Conservation (phyloP, 352 stramenopile species). For the Phytopythium boreale region DNA sequence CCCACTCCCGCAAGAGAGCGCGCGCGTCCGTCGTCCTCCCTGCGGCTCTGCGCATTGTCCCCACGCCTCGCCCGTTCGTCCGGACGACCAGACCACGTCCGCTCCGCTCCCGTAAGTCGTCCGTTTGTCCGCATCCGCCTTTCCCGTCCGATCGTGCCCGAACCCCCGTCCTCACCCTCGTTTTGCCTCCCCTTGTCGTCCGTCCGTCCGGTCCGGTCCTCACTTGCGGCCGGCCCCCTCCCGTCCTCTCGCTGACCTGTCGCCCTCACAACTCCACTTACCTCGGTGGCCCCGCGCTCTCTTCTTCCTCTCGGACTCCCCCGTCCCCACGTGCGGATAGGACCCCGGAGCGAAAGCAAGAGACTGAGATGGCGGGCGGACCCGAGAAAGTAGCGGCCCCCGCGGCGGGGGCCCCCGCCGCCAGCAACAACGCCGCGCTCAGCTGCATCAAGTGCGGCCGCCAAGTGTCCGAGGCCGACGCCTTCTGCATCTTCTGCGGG, state of each 20-base stretch:
- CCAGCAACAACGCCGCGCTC: slow-evolving; percentile 43
- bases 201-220: slow-evolving; percentile 9
- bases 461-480: slow-evolving; percentile 67
- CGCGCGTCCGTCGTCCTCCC: neutral
- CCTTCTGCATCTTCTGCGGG: slow-evolving; percentile 88
- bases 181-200: slow-evolving; percentile 1
- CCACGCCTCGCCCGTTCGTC: neutral
- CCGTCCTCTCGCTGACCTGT: neutral
- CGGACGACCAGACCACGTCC: neutral
- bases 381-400: slow-evolving; percentile 51
- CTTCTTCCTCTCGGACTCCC: neutral
- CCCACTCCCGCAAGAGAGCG: neutral
- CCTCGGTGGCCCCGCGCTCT: slow-evolving; percentile 20
- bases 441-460: slow-evolving; percentile 75
- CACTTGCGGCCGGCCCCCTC: neutral
- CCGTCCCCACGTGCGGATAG: slow-evolving; percentile 8
- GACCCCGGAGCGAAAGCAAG: neutral
- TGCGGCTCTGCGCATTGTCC: no score
- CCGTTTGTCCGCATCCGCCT: neutral
- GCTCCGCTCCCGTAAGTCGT: neutral
- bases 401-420: slow-evolving; percentile 8
- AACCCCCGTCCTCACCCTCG: neutral
- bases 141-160: neutral
- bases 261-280: slow-evolving; percentile 46
- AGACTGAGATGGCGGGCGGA: slow-evolving; percentile 51